phyloP scores from a whole-genome alignment of 2,329 filamentous ascomycete genomes.

The Aspergillus quadrilineatus region DNA sequence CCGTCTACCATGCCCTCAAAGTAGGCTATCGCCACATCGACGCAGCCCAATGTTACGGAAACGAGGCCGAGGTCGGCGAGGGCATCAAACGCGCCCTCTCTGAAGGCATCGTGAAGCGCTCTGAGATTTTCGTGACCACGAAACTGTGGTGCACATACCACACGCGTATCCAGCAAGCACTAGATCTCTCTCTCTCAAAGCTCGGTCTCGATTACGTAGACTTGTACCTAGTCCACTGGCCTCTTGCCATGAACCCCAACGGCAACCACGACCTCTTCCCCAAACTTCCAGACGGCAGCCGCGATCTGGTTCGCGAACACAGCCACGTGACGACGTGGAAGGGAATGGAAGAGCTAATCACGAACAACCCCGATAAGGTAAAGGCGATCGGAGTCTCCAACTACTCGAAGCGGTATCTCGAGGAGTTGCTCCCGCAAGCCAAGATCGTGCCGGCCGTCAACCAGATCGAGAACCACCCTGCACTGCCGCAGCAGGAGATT shows the following conservation, averaged over 20 bases:
- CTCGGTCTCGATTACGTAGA: conserved; percentile 80
- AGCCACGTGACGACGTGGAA: conserved; percentile 76
- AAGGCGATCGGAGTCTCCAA: conserved; percentile 61
- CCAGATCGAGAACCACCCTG: conserved; percentile 80
- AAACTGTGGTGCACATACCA: conserved; percentile 85
- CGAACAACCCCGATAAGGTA: conserved; percentile 49
- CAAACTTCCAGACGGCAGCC: conserved; percentile 68
- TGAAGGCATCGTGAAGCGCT: conserved; percentile 67
- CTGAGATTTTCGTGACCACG: conserved; percentile 79
- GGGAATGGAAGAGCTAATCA: conserved; percentile 61
- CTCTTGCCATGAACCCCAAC: conserved; percentile 69
- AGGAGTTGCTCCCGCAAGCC: conserved; percentile 57
- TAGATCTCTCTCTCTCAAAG: conserved; percentile 70
- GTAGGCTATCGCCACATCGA: conserved; percentile 45
- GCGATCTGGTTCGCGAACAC: conserved; percentile 69
- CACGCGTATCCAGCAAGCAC: conserved; percentile 64
- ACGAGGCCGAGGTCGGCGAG: conserved; percentile 79
- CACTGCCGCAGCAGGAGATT: conserved; percentile 57
- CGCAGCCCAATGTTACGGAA: conserved; percentile 39
- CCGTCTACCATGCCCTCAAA: conserved; percentile 58
- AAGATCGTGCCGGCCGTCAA: conserved; percentile 67
- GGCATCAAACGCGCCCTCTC: conserved; percentile 72
- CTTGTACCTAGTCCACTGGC: conserved; percentile 81
- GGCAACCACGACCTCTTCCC: conserved; percentile 58
- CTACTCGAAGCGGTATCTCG: conserved; percentile 55